These are phyloP conservation scores for Diplodia mutila DNA, from an alignment of 2,329 filamentous ascomycete genomes.

Conservation along the genomic window DNA sequence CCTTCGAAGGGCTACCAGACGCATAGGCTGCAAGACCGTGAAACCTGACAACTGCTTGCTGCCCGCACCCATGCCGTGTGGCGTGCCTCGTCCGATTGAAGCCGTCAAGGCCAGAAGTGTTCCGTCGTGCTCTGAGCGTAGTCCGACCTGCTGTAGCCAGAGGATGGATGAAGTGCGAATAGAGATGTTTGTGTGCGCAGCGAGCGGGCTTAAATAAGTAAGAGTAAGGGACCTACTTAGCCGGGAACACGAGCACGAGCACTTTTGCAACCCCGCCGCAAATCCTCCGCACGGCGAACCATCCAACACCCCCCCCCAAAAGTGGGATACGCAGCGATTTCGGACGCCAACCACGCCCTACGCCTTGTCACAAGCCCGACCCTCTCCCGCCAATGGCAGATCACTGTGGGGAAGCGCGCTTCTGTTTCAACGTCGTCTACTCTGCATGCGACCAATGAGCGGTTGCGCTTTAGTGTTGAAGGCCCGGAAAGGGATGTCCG, in stretches of 20 bases:
- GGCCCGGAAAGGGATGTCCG: neutral
- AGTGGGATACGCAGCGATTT: conserved; percentile 15
- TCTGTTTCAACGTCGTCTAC: neutral
- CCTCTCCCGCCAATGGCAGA: conserved; percentile 1
- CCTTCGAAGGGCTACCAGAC: neutral
- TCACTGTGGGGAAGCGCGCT: conserved; percentile 6
- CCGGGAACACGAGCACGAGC: neutral
- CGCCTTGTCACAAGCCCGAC: neutral
- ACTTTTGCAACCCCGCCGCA: conserved; percentile 5
- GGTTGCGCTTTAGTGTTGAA: neutral
- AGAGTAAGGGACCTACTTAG: too few relatives aligned
- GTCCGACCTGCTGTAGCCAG: neutral
- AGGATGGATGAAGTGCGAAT: neutral
- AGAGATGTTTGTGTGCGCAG: neutral
- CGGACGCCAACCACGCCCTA: conserved; percentile 6
- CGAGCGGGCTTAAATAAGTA: neutral
- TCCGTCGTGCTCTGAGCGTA: neutral
- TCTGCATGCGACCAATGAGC: neutral
- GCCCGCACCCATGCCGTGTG: neutral
- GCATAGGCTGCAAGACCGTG: neutral
- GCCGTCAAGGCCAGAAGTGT: neutral
- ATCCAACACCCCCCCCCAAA: neutral
- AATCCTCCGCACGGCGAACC: conserved; percentile 9
- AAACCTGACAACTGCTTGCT: neutral
- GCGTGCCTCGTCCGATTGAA: neutral